A percentile compares a stretch with the other conserved stretches of the same genome.
These are phyloP conservation scores for Cystobasidium ongulense DNA, from an alignment of 768 basidiomycete genomes.

Conservation along the genomic window DNA sequence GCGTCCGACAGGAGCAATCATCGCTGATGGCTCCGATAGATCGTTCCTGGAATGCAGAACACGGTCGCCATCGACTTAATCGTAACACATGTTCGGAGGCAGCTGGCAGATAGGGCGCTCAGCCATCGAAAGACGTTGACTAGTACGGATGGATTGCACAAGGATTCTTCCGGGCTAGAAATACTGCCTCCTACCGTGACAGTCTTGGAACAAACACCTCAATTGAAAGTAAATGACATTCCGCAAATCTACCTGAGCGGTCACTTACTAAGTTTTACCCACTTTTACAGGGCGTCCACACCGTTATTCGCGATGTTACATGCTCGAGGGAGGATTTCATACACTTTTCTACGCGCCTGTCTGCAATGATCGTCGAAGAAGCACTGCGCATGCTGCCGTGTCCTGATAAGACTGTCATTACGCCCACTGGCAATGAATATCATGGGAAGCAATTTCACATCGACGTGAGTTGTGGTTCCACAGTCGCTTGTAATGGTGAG, in stretches of 20 bases:
- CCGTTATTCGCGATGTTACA: conserved; percentile 66
- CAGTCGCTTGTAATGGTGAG: too few relatives aligned
- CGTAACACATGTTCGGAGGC: conserved; percentile 74
- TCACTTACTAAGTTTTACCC: background rate
- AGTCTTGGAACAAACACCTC: conserved; percentile 67
- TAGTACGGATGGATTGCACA: background rate
- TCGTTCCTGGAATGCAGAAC: conserved; percentile 90
- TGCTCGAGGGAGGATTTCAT: conserved; percentile 77
- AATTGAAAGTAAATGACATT: conserved; percentile 56
- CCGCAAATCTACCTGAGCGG: background rate
- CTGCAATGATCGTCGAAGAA: conserved; percentile 73
- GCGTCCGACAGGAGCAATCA: background rate
- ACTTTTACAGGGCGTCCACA: conserved; percentile 75
- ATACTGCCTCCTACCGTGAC: conserved; percentile 50
- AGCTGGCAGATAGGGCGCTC: conserved; percentile 72
- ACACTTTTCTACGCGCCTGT: conserved; percentile 79
- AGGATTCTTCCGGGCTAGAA: background rate
- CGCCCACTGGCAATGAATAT: conserved; percentile 56
- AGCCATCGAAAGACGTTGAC: conserved; percentile 45
- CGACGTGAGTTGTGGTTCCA: conserved; percentile 49
- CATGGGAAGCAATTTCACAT: conserved; percentile 59
- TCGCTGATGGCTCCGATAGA: conserved; percentile 50
- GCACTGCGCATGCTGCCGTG: conserved; percentile 78
- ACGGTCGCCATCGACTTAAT: conserved; percentile 86
- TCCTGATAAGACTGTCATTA: conserved; percentile 49